phyloP scores from a whole-genome alignment of 805 yeast species.

The Zygoascus tannicola region DNA sequence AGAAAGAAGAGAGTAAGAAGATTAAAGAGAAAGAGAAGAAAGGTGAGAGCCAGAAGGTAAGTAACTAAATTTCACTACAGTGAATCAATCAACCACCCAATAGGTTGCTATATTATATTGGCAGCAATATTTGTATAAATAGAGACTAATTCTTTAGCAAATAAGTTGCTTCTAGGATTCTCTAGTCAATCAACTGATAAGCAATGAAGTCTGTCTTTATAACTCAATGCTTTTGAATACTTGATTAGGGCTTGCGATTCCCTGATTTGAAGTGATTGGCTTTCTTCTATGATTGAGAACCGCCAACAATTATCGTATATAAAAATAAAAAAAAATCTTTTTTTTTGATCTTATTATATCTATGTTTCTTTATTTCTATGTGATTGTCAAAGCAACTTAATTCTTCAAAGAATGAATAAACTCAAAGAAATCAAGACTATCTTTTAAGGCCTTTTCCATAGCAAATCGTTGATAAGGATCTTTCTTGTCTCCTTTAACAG shows the following conservation, averaged over 20 bases:
- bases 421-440: constrained; percentile 14
- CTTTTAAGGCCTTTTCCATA: constrained; percentile 47
- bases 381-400: too few species aligned
- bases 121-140: neutral
- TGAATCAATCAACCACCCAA: neutral
- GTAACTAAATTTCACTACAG: neutral
- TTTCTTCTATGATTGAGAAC: neutral
- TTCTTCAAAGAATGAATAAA: neutral
- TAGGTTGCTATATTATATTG: neutral
- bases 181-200: neutral
- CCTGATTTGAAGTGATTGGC: constrained; percentile 1
- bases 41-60: constrained; percentile 97
- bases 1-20: constrained; percentile 99
- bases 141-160: neutral
- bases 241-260: neutral
- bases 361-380: too few species aligned
- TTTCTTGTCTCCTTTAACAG: constrained; percentile 62
- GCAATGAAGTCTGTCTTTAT: neutral
- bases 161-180: neutral
- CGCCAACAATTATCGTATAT: neutral
- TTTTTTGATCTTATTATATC: too few species aligned
- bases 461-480: constrained; percentile 50
- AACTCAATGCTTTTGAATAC: constrained; percentile 1
- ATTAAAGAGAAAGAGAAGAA: constrained; percentile 99
- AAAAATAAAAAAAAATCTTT: constrained; percentile 2